phyloP scores from a whole-genome alignment of 2,329 filamentous ascomycete genomes.

The Exophiala alcalophila region DNA sequence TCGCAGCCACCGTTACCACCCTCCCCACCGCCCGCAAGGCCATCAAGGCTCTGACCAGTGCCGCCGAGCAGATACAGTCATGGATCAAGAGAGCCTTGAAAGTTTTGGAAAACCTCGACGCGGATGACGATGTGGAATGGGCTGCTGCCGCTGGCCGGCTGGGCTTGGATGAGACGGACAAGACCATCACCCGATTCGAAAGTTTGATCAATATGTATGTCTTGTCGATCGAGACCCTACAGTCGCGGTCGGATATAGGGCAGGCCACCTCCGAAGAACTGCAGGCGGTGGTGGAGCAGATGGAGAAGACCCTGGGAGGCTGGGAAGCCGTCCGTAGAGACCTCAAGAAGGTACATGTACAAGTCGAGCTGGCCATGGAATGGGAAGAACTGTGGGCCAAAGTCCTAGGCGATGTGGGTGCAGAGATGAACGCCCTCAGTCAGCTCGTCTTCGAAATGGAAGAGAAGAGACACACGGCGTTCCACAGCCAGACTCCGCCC shows the following conservation, averaged over 20 bases:
- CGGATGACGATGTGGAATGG: slow-evolving; percentile 98
- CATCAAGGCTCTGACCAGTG: slow-evolving; percentile 75
- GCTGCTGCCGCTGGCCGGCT: slow-evolving; percentile 74
- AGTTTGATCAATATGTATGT: slow-evolving; percentile 89
- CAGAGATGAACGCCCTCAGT: slow-evolving; percentile 76
- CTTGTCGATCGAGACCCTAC: slow-evolving; percentile 86
- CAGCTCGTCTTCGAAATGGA: slow-evolving; percentile 96
- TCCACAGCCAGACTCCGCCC: slow-evolving; percentile 63
- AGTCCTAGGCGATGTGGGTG: slow-evolving; percentile 87
- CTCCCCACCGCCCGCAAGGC: slow-evolving; percentile 85
- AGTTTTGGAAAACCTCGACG: slow-evolving; percentile 82
- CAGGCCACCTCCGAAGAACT: slow-evolving; percentile 69
- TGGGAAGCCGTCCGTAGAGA: slow-evolving; percentile 80
- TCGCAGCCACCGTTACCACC: slow-evolving; percentile 78
- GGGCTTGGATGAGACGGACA: slow-evolving; percentile 56
- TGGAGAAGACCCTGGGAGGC: slow-evolving; percentile 80
- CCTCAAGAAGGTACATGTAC: slow-evolving; percentile 75
- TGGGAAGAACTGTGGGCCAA: slow-evolving; percentile 97
- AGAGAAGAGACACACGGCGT: slow-evolving; percentile 78
- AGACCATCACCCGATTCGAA: slow-evolving; percentile 78
- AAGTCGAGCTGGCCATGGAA: slow-evolving; percentile 97
- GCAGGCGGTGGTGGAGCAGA: slow-evolving; percentile 73
- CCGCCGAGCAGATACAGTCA: slow-evolving; percentile 85
- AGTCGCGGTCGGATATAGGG: slow-evolving; percentile 72
- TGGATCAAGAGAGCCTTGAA: slow-evolving; percentile 94